Evolutionary conservation across 768 basidiomycete genomes (phyloP), one percentile per base, ranked within the genome.

Genomic region (Tulasnella sp.): DNA sequence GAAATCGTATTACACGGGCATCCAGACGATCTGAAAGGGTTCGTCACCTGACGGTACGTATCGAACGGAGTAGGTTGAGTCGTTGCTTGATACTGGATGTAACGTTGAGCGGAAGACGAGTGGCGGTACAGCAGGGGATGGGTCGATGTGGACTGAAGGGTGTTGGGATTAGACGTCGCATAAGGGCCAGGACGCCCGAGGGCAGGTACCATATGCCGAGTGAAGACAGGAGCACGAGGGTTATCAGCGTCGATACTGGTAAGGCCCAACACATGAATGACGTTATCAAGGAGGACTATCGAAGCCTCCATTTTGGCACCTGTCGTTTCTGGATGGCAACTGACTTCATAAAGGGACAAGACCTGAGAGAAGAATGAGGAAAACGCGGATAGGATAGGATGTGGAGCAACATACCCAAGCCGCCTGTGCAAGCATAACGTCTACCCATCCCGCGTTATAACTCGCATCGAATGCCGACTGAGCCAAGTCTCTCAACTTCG

Each of bases 381-480:
- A 32, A 6, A 21, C 2, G 12, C 2, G 32, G 11, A 4, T 27
- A n/a, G 9, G 49, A 21, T 40, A 9, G 23, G 9, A 25, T 21
- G 7, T 2, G 5, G 45, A 42, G 11, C 41, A 27, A 14, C 55
- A 12, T 36, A 57, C 56, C 57, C 57, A 61, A 23, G 60, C 60
- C 36, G 60, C 60, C 36, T 61, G 56, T 4, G 60, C 55, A 4
- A 61, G 29, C 7, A 31, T 29, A 6, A 27, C 23, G 23, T 50
- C 56, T 39, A 61, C 53, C 46, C 55, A 61, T 6, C 56, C 56
- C 9, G 60, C 46, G 41, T 61, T 57, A 40, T 49, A 57, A 6
- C 53, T 57, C 9, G 56, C 46, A 31, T 61, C 56, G 15, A 49
- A 45, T 15, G 56, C 48, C 14, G 60, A 55, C 21, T 57, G 55